Evolutionary conservation across 805 yeast species (phyloP), one percentile per base, ranked within the genome.

Genomic region (Barnettozyma sucrosica): DNA sequence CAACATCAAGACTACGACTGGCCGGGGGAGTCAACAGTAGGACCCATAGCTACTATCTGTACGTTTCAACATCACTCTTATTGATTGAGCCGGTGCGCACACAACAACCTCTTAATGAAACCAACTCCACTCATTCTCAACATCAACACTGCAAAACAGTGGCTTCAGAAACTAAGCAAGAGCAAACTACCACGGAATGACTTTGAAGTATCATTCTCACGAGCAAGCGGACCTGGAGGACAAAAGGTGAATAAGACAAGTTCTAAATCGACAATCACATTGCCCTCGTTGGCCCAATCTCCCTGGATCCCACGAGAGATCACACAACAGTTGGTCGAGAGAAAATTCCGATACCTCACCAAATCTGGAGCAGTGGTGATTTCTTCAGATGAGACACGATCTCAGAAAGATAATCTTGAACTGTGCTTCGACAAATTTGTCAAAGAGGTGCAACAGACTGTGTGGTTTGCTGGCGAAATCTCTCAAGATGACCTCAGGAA

Each of bases 201-300:
- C n/a, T 83, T 83, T 55, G 64, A 66, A 2, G 58, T 75, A 2
- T 52, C 70, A 4, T 83, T 66, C 57, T 69, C 79, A 45, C 64
- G 90, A 49, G 76, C 93, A 0, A 78, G 89, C 30, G 95, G 95
- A 0, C 88, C 95, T 0, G 95, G 96, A 1, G 96, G 96, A 0
- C 95, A 87, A 55, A 83, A 88, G 58, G 95, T 88, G 10, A 87
- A 87, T 63, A 87, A 87, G 55, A 72, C 67, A 48, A 72, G 68
- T 26, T 74, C 85, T 1, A 83, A 86, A 56, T 87, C 89, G 7
- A 81, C 87, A 0, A 59, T 87, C 18, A 67, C 76, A 5, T 56
- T 82, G 0, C 63, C 63, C 5, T 61, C 69, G 32, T 74, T 87
- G 75, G 63, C 71, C 2, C 52, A 57, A 1, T 74, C 75, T 1